Evolutionary conservation across 2,329 filamentous ascomycete species (phyloP).

Genomic region (Thelonectria blattea): DNA sequence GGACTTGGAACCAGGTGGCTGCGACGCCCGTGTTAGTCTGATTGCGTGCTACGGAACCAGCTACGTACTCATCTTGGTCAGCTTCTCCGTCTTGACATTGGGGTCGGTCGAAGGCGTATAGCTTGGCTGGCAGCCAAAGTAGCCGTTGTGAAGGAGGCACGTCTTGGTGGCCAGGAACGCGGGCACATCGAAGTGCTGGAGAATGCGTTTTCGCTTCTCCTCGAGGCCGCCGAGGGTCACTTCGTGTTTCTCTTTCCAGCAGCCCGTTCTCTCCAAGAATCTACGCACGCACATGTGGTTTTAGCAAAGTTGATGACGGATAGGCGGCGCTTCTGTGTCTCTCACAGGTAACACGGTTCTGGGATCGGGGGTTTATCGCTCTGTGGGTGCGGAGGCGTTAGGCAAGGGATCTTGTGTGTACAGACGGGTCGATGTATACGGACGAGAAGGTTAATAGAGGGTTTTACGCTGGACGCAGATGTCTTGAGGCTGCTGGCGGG

Average conservation of each 20-base stretch:
- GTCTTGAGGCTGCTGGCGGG: too few species aligned
- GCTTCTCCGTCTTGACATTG: background rate
- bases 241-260: too few species aligned
- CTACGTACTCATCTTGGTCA: conserved; percentile 6
- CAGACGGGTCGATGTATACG: too few species aligned
- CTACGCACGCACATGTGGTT: background rate
- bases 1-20: conserved; percentile 11
- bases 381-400: too few species aligned
- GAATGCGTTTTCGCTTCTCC: too few species aligned
- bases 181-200: background rate
- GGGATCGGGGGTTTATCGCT: background rate
- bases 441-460: too few species aligned
- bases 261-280: background rate
- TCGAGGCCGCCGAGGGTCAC: too few species aligned
- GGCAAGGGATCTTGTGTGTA: too few species aligned
- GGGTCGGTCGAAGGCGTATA: background rate
- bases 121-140: conserved; percentile 10
- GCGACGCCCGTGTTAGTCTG: background rate
- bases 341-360: background rate
- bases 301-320: background rate
- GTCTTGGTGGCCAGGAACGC: background rate
- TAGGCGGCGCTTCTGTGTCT: background rate
- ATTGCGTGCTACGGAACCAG: background rate
- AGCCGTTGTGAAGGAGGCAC: conserved; percentile 6
- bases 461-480: too few species aligned